Evolutionary conservation across 2,329 filamentous ascomycete species (phyloP).

Genomic region (Fusarium albosuccineum): DNA sequence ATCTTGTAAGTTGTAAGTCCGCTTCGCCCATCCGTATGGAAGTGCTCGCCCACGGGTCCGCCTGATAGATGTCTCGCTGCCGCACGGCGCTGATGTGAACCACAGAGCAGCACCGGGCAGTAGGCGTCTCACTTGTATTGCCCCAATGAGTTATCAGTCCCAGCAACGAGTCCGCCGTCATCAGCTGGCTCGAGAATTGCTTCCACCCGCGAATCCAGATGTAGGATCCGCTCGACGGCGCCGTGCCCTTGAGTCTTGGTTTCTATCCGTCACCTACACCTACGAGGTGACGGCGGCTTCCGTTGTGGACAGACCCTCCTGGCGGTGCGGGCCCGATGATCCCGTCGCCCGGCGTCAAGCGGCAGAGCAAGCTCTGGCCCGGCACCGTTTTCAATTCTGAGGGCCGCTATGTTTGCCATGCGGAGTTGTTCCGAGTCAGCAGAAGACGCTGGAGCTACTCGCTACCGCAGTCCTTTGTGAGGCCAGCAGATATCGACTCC

Average conservation of each 20-base stretch:
- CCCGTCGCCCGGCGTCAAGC: constrained; percentile 32
- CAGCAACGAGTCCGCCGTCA: constrained; percentile 27
- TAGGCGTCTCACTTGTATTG: constrained; percentile 25
- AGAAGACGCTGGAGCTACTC: constrained; percentile 18
- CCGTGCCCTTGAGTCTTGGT: constrained; percentile 28
- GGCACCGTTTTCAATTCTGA: constrained; percentile 26
- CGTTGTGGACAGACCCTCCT: constrained; percentile 38
- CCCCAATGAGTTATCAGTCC: constrained; percentile 23
- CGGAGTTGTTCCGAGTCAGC: constrained; percentile 34
- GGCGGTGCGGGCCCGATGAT: constrained; percentile 40
- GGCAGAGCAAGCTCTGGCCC: constrained; percentile 27
- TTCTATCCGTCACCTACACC: constrained; percentile 23
- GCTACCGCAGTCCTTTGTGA: constrained; percentile 21
- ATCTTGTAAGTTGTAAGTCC: constrained; percentile 20
- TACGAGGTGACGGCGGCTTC: constrained; percentile 39
- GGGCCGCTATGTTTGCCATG: constrained; percentile 27
- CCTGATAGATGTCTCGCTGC: constrained; percentile 24
- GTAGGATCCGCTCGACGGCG: constrained; percentile 42
- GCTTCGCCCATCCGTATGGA: constrained; percentile 5
- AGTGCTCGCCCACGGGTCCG: neutral
- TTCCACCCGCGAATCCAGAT: constrained; percentile 32
- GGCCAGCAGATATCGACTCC: constrained; percentile 28
- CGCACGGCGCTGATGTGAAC: constrained; percentile 21
- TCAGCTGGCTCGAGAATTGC: constrained; percentile 31
- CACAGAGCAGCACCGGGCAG: constrained; percentile 12